These are phyloP conservation scores for Colletotrichum costaricense DNA, from an alignment of 2,329 filamentous ascomycete species.

Conservation along the genomic window DNA sequence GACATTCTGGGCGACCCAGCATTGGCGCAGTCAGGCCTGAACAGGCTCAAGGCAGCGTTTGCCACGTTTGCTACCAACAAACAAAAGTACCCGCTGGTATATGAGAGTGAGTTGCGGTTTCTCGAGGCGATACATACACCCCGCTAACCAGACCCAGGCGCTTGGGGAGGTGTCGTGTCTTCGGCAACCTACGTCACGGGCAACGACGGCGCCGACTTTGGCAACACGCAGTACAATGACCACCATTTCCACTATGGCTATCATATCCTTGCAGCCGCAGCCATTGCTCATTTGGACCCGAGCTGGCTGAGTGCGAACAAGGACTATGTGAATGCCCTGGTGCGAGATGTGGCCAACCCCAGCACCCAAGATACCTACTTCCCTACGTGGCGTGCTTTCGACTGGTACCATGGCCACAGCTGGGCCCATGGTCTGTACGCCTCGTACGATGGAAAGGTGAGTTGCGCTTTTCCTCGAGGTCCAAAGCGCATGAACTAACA, in stretches of 20 bases:
- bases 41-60: constrained; percentile 74
- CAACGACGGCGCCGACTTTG: constrained; percentile 82
- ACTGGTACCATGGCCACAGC: constrained; percentile 95
- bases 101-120: constrained; percentile 63
- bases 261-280: constrained; percentile 86
- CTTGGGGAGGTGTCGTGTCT: constrained; percentile 86
- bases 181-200: constrained; percentile 77
- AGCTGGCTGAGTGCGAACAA: constrained; percentile 79
- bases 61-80: constrained; percentile 73
- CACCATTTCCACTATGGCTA: constrained; percentile 87
- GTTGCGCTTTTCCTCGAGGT: too few species aligned
- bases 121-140: neutral
- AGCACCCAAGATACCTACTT: constrained; percentile 77
- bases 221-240: constrained; percentile 87
- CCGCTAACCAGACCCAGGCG: constrained; percentile 49
- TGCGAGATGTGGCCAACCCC: constrained; percentile 86
- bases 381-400: constrained; percentile 85
- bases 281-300: constrained; percentile 83
- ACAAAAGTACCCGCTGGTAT: constrained; percentile 74
- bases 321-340: constrained; percentile 84
- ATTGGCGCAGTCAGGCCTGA: constrained; percentile 68
- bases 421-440: constrained; percentile 88
- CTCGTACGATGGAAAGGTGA: constrained; percentile 76
- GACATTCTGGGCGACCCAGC: constrained; percentile 70
- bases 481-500: constrained; percentile 1